Evolutionary conservation across 495 filamentous ascomycete genomes (phyloP).

Genomic region (Penicillium nucicola): DNA sequence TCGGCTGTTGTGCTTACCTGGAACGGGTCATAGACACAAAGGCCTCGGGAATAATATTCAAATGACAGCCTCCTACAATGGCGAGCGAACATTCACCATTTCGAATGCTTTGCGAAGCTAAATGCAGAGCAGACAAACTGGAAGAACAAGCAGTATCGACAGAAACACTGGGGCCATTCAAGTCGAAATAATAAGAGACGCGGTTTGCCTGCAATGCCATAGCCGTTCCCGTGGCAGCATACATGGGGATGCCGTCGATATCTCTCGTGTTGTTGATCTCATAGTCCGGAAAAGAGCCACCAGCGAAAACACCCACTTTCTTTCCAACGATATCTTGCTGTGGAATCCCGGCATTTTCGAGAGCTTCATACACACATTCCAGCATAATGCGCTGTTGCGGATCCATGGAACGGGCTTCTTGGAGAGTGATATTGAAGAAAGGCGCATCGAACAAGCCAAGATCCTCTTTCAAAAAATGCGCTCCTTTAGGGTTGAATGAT

Average conservation of each 20-base stretch:
- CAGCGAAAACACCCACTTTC: slow-evolving; percentile 46
- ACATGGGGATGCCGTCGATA: slow-evolving; percentile 34
- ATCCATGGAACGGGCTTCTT: slow-evolving; percentile 45
- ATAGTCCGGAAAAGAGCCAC: slow-evolving; percentile 45
- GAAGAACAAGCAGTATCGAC: slow-evolving; percentile 52
- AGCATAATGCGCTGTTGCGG: slow-evolving; percentile 47
- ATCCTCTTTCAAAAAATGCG: slow-evolving; percentile 49
- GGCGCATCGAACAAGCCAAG: slow-evolving; percentile 52
- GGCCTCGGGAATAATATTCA: slow-evolving; percentile 31
- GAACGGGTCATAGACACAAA: slow-evolving; percentile 27
- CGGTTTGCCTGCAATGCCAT: slow-evolving; percentile 42
- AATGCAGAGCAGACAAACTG: slow-evolving; percentile 49
- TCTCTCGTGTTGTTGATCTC: slow-evolving; percentile 38
- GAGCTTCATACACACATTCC: slow-evolving; percentile 43
- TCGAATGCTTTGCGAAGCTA: slow-evolving; percentile 45
- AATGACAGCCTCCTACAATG: slow-evolving; percentile 37
- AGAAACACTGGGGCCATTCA: slow-evolving; percentile 40
- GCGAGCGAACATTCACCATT: slow-evolving; percentile 43
- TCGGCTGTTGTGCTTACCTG: slow-evolving; percentile 5
- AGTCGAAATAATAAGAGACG: slow-evolving; percentile 43
- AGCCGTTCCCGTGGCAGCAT: slow-evolving; percentile 47
- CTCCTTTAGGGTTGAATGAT: slow-evolving; percentile 18
- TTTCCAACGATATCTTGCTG: slow-evolving; percentile 40
- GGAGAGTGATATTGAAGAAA: slow-evolving; percentile 48
- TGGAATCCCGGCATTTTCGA: slow-evolving; percentile 46